phyloP scores from a whole-genome alignment of 768 basidiomycete genomes.

The Tylopilus plumbeoviolaceoides region DNA sequence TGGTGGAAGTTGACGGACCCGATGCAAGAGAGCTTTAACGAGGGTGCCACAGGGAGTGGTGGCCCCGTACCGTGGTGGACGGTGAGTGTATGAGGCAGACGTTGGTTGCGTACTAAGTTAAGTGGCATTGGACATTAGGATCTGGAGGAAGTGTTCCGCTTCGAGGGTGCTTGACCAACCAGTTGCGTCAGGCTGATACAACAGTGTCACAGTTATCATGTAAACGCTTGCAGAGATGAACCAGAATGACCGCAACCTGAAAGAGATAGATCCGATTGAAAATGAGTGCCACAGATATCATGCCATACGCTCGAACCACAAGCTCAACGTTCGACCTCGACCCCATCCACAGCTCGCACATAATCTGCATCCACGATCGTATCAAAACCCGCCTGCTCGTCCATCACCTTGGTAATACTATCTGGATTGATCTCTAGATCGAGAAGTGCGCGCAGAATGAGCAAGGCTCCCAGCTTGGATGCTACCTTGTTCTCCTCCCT shows the following conservation, averaged over 20 bases:
- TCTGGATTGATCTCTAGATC: constrained; percentile 38
- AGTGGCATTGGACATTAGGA: constrained; percentile 30
- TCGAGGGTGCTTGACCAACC: constrained; percentile 41
- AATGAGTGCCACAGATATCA: background rate
- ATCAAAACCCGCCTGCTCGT: constrained; percentile 32
- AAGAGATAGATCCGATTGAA: no score
- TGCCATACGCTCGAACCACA: background rate
- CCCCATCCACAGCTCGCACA: constrained; percentile 42
- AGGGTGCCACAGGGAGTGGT: constrained; percentile 66
- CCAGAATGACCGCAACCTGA: no score
- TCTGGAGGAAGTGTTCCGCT: constrained; percentile 66
- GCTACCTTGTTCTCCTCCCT: constrained; percentile 67
- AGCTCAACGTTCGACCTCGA: constrained; percentile 41
- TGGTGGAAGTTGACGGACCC: constrained; percentile 78
- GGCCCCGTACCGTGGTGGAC: constrained; percentile 69
- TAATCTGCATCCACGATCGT: constrained; percentile 53
- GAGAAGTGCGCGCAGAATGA: constrained; percentile 62
- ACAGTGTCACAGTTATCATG: background rate
- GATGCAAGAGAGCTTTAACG: constrained; percentile 76
- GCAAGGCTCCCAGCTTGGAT: constrained; percentile 70
- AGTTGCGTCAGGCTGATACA: no score
- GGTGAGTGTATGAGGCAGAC: constrained; percentile 31
- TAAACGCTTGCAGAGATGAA: no score
- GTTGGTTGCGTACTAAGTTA: background rate
- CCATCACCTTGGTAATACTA: constrained; percentile 33